These are phyloP conservation scores for Gossypium raimondii DNA, from an alignment of 345 rosid genomes.

Conservation along the genomic window DNA sequence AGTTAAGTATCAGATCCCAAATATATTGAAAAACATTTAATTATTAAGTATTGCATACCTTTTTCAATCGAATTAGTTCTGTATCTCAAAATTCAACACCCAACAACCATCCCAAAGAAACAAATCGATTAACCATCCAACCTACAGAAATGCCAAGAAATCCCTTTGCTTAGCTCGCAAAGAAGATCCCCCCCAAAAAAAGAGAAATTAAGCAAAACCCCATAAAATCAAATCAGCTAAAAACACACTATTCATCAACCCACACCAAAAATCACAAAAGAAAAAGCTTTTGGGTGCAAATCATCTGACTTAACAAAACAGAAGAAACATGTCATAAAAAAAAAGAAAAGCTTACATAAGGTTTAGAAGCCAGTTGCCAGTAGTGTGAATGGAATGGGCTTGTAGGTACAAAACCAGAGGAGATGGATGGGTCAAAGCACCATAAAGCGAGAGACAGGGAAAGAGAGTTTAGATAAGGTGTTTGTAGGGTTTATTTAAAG, in stretches of 20 bases:
- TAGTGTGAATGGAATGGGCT: too few relatives aligned
- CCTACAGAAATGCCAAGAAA: neutral
- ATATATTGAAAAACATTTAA: neutral
- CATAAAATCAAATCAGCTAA: conserved; percentile 2
- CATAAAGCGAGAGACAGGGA: too few relatives aligned
- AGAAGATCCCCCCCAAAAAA: neutral
- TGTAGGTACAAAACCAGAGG: too few relatives aligned
- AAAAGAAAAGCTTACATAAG: conserved; percentile 22
- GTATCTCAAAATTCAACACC: neutral
- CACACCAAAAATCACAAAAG: neutral
- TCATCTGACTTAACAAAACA: neutral
- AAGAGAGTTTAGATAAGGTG: too few relatives aligned
- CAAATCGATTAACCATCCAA: neutral
- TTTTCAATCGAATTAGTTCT: neutral
- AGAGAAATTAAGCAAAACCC: conserved; percentile 2
- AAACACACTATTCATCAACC: neutral
- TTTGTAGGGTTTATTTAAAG: too few relatives aligned
- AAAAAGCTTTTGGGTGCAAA: neutral
- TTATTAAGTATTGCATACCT: neutral
- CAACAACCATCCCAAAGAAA: neutral
- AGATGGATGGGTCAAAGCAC: too few relatives aligned
- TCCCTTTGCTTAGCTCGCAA: neutral
- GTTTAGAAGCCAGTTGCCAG: neutral
- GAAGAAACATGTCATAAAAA: neutral
- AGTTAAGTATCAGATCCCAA: conserved; percentile 3